Evolutionary conservation across 768 basidiomycete species (phyloP), one percentile per base, ranked within the genome.

Genomic region (Kwoniella mangroviensis): DNA sequence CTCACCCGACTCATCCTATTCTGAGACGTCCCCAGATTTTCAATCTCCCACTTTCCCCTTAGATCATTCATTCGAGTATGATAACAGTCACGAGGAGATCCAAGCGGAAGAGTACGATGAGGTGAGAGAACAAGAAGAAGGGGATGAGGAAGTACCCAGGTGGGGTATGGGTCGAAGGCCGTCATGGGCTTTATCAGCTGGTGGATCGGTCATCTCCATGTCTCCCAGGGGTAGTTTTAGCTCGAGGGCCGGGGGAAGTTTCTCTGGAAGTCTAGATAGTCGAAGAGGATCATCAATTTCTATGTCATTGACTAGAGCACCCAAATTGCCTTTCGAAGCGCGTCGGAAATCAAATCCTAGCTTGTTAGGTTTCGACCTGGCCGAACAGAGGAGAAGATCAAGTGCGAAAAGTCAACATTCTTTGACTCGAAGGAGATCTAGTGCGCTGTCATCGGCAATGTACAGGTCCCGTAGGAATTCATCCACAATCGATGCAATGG

Each of bases 1-100:
- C 19, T 80, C 79, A 5, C 79, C 79, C 53, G 75, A 78, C 60
- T 80, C 79, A 17, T 64, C 75, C 4, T 80, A 80, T 55, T 78
- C 79, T 6, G 57, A 55, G 43, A 61, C 68, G 49, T 78, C 77
- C 1, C 65, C 65, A 7, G 58, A 60, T 19, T 60, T 22, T 22
- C 34, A n/a, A 60, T 60, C 58, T 7, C 76, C 78, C 12, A 69
- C 65, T 2, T 75, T 80, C 59, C 65, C 65, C 21, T 65, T 71
- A 21, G 66, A 75, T n/a, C 62, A 54, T 22, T 59, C 74, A 19
- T 76, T 78, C 61, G 77, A 76, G 22, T 77, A 56, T 51, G 72
- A 76, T 56, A 57, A 61, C 11, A 57, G 57, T 21, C 34, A 59
- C 22, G 63, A 59, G 12, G 65, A 68, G 63, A 71, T 22, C 42